Evolutionary conservation across 352 stramenopile species (phyloP), one percentile per base, ranked within the genome.

Genomic region (Phytophthora fragariaefolia): DNA sequence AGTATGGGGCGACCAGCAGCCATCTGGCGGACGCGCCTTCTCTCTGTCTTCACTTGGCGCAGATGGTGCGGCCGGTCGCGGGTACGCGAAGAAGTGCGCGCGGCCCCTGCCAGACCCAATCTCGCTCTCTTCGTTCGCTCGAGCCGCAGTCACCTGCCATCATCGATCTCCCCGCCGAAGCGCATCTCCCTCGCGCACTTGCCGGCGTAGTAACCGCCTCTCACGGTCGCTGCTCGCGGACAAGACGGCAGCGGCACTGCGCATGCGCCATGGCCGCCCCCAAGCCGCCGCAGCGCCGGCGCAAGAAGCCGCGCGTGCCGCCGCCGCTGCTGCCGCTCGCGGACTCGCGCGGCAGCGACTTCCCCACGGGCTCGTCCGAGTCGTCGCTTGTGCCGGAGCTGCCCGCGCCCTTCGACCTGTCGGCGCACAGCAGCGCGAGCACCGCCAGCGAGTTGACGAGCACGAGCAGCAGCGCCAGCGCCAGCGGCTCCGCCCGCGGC

Each of bases 361-460:
- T 76, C 42, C 54, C 56, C 26, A 72, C 66, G 15, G 40, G 42
- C 32, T 75, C 66, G n/a, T 71, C 58, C 40, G 59, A 61, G 5
- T 69, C 63, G 28, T 66, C 59, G 9, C 54, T 74, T 8, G 65
- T 69, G 55, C 61, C 73, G 30, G 64, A 69, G 42, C 43, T 74
- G 42, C 58, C 50, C 18, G 20, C 26, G 49, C 28, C 58, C 28
- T 58, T 73, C 8, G 38, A 64, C 47, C 52, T 61, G 47, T 73
- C 65, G 32, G 38, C 24, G 28, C 59, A 73, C 46, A 75, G 58
- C 45, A 71, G 55, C 43, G 58, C 54, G n/a, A 69, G 62, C 47
- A 73, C 56, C 15, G 63, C 54, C 22, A 74, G 59, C 56, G 63
- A 77, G 32, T 40, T 69, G 28, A 70, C 49, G 3, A 76, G 66